Evolutionary conservation across 2,329 filamentous ascomycete genomes (phyloP).

Genomic region (Rhinocladiella mackenziei): DNA sequence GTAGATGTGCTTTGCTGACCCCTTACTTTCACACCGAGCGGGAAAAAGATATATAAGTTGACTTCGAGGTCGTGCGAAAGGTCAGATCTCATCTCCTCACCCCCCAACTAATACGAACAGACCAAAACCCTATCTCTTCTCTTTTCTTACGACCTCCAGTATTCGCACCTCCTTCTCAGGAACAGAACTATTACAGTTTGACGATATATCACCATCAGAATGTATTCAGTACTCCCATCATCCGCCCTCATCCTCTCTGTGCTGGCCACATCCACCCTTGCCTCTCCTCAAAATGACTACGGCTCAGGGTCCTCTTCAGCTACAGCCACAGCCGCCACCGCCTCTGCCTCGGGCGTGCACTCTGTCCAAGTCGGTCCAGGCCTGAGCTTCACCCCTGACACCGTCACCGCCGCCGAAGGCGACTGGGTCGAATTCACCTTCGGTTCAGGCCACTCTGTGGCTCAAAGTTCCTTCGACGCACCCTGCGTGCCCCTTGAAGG

Average conservation of each 20-base stretch:
- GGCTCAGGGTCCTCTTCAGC: constrained; percentile 3
- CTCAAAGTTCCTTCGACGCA: constrained; percentile 46
- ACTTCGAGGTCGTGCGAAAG: background rate
- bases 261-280: constrained; percentile 23
- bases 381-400: constrained; percentile 45
- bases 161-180: background rate
- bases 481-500: constrained; percentile 47
- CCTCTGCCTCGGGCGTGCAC: constrained; percentile 15
- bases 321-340: constrained; percentile 2
- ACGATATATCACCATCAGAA: too few relatives aligned
- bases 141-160: constrained; percentile 1
- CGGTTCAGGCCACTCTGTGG: constrained; percentile 50
- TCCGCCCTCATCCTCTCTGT: constrained; percentile 17
- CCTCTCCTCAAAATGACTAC: constrained; percentile 20
- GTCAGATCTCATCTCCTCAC: background rate
- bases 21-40: background rate
- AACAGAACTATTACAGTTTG: too few relatives aligned
- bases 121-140: too few relatives aligned
- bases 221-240: constrained; percentile 20
- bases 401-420: constrained; percentile 44
- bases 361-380: constrained; percentile 29
- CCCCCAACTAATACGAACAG: background rate
- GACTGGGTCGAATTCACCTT: constrained; percentile 54
- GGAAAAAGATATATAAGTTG: constrained; percentile 6
- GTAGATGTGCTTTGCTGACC: background rate